A percentile compares a stretch with the other conserved stretches of the same genome.
These are phyloP conservation scores for Mortierella sp. DNA, from an alignment of 371 early-diverging fungal genomes.

Conservation along the genomic window DNA sequence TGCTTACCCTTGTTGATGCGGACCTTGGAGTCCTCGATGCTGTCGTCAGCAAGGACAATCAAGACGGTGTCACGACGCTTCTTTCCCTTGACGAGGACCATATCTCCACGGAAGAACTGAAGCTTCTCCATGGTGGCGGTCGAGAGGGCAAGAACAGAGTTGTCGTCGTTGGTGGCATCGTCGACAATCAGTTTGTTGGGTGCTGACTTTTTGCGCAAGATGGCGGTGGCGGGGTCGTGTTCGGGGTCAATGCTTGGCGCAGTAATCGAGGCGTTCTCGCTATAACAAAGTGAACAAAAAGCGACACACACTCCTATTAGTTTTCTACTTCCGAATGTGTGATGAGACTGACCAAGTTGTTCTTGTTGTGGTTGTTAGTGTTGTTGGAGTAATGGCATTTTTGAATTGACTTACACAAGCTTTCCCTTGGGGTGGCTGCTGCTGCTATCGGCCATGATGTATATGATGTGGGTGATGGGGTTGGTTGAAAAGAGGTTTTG, in stretches of 20 bases:
- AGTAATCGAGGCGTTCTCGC: slow-evolving; percentile 54
- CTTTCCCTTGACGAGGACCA: slow-evolving; percentile 98
- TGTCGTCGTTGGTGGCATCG: slow-evolving; percentile 97
- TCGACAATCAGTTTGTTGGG: slow-evolving; percentile 98
- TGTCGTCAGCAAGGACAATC: slow-evolving; percentile 93
- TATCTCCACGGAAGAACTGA: slow-evolving; percentile 95
- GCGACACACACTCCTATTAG: not conserved
- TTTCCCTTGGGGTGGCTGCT: slow-evolving; percentile 49
- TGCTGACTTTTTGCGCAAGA: slow-evolving; percentile 94
- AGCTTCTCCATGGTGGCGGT: slow-evolving; percentile 95
- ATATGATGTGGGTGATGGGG: not conserved
- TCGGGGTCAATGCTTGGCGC: slow-evolving; percentile 65
- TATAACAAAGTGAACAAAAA: slow-evolving; percentile 2
- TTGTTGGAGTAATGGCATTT: not conserved
- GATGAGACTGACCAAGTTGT: too few relatives aligned
- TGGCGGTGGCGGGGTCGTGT: slow-evolving; percentile 93
- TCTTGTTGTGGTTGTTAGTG: too few relatives aligned
- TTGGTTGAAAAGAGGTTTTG: not conserved
- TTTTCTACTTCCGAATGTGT: not conserved
- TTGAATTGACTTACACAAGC: slow-evolving; percentile 48
- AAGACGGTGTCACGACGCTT: slow-evolving; percentile 98
- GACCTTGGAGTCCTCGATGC: slow-evolving; percentile 94
- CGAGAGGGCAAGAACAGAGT: slow-evolving; percentile 93
- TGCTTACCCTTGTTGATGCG: slow-evolving; percentile 90
- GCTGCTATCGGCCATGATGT: slow-evolving; percentile 31